A percentile compares a stretch with the other conserved stretches of the same genome.
These are phyloP conservation scores for Ceratopteris richardii DNA, from an alignment of 75 land plant species.

Conservation along the genomic window DNA sequence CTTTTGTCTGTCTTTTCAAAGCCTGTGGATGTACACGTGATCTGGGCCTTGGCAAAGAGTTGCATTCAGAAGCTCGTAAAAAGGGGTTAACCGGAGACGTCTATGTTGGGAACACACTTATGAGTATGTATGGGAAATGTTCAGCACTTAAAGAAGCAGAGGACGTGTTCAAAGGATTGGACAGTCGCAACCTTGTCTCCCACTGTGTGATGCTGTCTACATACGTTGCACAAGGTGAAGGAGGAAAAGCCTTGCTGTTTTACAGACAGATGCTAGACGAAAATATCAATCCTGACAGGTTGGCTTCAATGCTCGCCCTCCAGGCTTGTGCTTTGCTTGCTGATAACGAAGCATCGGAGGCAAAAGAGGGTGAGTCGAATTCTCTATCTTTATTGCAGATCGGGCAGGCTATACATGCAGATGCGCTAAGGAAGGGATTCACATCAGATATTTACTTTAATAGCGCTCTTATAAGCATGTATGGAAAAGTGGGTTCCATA, in stretches of 20 bases:
- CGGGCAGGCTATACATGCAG: conserved; percentile 11
- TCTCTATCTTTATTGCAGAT: background rate
- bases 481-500: conserved; percentile 19
- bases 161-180: conserved; percentile 13
- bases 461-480: conserved; percentile 19
- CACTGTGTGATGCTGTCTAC: conserved; percentile 30
- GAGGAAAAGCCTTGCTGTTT: conserved; percentile 23
- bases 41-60: conserved; percentile 1
- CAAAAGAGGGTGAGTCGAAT: no score
- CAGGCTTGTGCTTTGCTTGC: conserved; percentile 10
- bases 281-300: conserved; percentile 16
- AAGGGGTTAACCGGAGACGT: conserved; percentile 6
- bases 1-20: background rate
- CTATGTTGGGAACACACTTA: conserved; percentile 20
- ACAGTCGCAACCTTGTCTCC: conserved; percentile 14
- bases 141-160: conserved; percentile 9
- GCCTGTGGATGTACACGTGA: conserved; percentile 1
- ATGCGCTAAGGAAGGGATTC: conserved; percentile 10
- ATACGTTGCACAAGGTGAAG: conserved; percentile 34
- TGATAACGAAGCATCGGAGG: background rate
- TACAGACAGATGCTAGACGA: conserved; percentile 24
- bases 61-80: background rate
- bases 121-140: conserved; percentile 35
- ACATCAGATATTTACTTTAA: conserved; percentile 6
- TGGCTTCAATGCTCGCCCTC: conserved; percentile 20